A percentile compares a stretch with the other conserved stretches of the same genome.
phyloP scores from a whole-genome alignment of 2,329 filamentous ascomycete genomes.

The Nemania sp. region DNA sequence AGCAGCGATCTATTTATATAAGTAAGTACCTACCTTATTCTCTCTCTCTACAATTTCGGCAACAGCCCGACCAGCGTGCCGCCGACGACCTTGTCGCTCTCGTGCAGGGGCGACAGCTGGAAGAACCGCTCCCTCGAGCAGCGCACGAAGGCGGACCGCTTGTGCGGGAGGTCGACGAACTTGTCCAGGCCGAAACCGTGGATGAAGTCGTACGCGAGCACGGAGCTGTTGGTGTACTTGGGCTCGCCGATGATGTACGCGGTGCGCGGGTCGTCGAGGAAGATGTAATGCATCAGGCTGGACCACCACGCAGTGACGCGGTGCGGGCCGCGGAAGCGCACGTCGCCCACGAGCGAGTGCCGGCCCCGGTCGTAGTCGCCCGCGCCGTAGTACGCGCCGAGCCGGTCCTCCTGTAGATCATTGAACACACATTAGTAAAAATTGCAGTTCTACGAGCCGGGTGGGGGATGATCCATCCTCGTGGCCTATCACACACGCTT shows the following conservation, averaged over 20 bases:
- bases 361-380: conserved; percentile 62
- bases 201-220: conserved; percentile 75
- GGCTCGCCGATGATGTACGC: conserved; percentile 69
- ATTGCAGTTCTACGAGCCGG: no score
- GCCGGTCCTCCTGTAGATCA: conserved; percentile 53
- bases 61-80: conserved; percentile 58
- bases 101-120: conserved; percentile 64
- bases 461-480: no score
- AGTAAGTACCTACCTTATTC: neutral
- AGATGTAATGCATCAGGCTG: conserved; percentile 65
- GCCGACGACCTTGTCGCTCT: conserved; percentile 60
- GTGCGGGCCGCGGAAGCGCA: conserved; percentile 63
- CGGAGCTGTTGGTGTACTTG: conserved; percentile 69
- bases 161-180: conserved; percentile 73
- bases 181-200: conserved; percentile 75
- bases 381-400: conserved; percentile 60
- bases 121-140: conserved; percentile 72
- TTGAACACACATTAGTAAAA: neutral
- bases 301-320: conserved; percentile 66
- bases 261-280: conserved; percentile 64
- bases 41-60: conserved; percentile 52
- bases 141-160: conserved; percentile 69
- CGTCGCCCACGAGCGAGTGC: conserved; percentile 62
- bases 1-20: no score
- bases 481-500: no score